Evolutionary conservation across 2,329 filamentous ascomycete genomes (phyloP), one percentile per base, ranked within the genome.

Genomic region (Claviceps cyperi): DNA sequence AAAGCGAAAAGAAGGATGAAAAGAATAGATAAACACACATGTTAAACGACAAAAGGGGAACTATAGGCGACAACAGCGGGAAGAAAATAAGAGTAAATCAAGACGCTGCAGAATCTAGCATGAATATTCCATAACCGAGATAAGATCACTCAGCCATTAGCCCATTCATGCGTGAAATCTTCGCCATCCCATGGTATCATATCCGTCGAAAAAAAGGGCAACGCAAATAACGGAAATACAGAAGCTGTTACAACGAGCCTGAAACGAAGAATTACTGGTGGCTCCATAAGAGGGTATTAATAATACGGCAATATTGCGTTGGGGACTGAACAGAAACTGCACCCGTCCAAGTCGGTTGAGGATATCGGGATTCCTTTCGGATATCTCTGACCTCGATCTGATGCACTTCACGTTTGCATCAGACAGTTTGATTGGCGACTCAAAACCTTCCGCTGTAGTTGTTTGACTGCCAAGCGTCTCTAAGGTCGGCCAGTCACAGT

Each of bases 161-260:
- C 46, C 39, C 49, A 49, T 36, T 40, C 51, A 47, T 22, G 46
- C 36, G 32, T 28, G 46, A 36, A 40, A 24, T 50, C 46, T 46
- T 46, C 51, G 39, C 54, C 50, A 50, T 58, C 52, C 50, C 50
- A 55, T 60, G 58, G 57, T 60, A 61, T 60, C 59, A 61, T 60
- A 52, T 54, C 52, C 37, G 45, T 44, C 44, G 49, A 22, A 51
- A 53, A 48, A 46, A 41, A 28, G 22, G 9, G 13, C 14, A 51
- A 53, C 43, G 50, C 44, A 51, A 52, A 53, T 5, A 39, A 46
- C 43, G 50, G 50, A 54, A 52, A 46, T 44, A 46, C 44, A 52
- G 46, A 50, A 48, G 38, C 11, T 47, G 48, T 39, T 48, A 52
- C 40, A 54, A 51, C 36, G 48, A 54, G 39, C 51, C 50, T n/a